Percentiles rank a stretch among this genome's conserved stretches.
These are phyloP conservation scores for Rhododendron henanense DNA, from an alignment of 148 eudicot species.

Conservation along the genomic window DNA sequence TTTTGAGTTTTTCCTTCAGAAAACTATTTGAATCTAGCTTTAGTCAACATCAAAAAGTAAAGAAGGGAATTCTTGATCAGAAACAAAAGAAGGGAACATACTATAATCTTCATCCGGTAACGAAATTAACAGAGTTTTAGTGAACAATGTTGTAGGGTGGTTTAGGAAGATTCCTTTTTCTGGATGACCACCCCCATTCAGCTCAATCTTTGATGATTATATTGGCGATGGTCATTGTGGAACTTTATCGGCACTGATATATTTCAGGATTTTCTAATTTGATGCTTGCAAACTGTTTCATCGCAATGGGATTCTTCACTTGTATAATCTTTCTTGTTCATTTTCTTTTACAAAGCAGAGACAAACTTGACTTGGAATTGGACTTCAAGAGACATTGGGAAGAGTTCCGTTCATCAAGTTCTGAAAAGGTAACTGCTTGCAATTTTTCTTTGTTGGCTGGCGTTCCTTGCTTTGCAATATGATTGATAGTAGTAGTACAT, in stretches of 20 bases:
- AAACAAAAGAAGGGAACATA: background rate
- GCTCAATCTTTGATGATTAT: background rate
- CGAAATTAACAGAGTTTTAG: background rate
- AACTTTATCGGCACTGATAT: background rate
- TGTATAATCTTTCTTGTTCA: background rate
- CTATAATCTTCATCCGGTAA: background rate
- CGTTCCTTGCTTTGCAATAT: background rate
- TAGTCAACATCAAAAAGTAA: background rate
- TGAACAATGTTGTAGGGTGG: background rate
- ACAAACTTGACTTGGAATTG: conserved; percentile 83
- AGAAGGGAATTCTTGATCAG: background rate
- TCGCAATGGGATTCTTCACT: background rate
- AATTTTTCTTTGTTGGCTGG: background rate
- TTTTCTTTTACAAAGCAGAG: conserved; percentile 37
- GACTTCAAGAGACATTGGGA: conserved; percentile 98
- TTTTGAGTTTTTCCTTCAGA: background rate
- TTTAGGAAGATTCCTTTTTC: background rate
- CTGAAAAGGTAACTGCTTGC: conserved; percentile 64
- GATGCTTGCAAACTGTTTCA: background rate
- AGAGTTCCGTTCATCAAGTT: conserved; percentile 87
- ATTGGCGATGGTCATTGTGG: conserved; percentile 1
- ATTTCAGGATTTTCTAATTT: background rate
- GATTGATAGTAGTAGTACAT: background rate
- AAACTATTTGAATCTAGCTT: background rate
- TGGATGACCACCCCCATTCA: background rate